phyloP scores from a whole-genome alignment of 768 basidiomycete species.

The Rhizopogon vinicolor region DNA sequence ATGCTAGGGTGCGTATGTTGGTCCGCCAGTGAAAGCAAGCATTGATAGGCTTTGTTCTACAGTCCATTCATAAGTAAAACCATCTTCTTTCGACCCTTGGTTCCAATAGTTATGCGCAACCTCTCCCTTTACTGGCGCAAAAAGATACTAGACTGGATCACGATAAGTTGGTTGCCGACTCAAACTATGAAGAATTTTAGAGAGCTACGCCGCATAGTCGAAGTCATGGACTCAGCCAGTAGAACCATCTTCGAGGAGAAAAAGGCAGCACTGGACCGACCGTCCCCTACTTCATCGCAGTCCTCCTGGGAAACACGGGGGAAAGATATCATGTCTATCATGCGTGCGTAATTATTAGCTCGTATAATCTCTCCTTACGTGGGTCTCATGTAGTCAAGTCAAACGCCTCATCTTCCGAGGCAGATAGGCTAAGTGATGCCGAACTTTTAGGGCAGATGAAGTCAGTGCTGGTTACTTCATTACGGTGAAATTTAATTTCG shows the following conservation, averaged over 20 bases:
- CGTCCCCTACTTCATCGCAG: background rate
- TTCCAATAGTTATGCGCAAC: conserved; percentile 12
- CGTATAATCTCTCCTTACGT: background rate
- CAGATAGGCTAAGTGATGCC: conserved; percentile 15
- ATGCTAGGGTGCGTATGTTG: conserved; percentile 13
- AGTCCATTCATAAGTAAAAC: no score
- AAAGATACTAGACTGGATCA: conserved; percentile 15
- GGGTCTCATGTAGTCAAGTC: conserved; percentile 16
- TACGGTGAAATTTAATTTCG: no score
- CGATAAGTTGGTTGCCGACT: conserved; percentile 6
- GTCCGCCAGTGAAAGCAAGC: no score
- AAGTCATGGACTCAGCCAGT: conserved; percentile 11
- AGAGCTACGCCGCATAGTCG: conserved; percentile 6
- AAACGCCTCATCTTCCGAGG: conserved; percentile 13
- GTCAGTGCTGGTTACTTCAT: conserved; percentile 3
- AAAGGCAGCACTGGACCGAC: conserved; percentile 10
- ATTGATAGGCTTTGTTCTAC: background rate
- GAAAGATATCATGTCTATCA: conserved; percentile 25
- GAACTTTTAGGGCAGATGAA: conserved; percentile 26
- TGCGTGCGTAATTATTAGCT: conserved; percentile 15
- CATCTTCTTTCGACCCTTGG: conserved; percentile 12
- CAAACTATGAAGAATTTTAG: background rate
- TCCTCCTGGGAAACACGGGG: background rate
- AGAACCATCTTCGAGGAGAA: conserved; percentile 15
- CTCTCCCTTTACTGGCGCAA: conserved; percentile 9